Evolutionary conservation across 306 rosid species (phyloP).

Genomic region (Rosa multiflora): DNA sequence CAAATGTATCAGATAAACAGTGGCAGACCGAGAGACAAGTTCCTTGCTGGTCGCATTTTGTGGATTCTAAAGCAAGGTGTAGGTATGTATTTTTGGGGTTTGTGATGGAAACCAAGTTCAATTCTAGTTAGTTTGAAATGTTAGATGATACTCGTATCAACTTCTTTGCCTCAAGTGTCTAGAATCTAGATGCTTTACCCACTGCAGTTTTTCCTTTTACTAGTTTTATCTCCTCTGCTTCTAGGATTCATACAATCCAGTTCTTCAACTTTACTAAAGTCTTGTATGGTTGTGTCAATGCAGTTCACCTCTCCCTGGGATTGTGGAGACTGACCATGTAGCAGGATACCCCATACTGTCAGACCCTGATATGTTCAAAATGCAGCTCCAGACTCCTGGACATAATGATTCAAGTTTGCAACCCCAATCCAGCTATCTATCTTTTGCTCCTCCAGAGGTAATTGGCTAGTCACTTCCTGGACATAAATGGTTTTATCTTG

Average conservation of each 20-base stretch:
- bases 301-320: constrained; percentile 81
- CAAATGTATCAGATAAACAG: constrained; percentile 60
- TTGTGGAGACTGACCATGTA: constrained; percentile 51
- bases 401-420: constrained; percentile 42
- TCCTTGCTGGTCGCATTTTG: constrained; percentile 94
- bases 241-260: background rate
- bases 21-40: constrained; percentile 84
- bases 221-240: constrained; percentile 13
- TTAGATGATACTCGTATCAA: background rate
- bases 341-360: constrained; percentile 69
- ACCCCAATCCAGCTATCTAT: constrained; percentile 65
- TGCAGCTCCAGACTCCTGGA: constrained; percentile 66
- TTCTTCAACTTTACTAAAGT: constrained; percentile 6
- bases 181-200: background rate
- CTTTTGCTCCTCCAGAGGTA: constrained; percentile 98
- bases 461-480: constrained; percentile 8
- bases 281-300: constrained; percentile 13
- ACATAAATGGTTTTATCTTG: constrained; percentile 5
- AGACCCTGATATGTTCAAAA: constrained; percentile 52
- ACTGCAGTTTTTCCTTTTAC: background rate
- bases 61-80: constrained; percentile 57
- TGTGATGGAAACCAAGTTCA: constrained; percentile 7
- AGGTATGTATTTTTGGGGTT: constrained; percentile 47
- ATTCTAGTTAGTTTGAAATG: constrained; percentile 4
- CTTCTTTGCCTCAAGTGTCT: constrained; percentile 14